Percentiles rank a stretch among this genome's conserved stretches.
Evolutionary conservation across 1,284 basidiomycete species (phyloP).

Genomic region (Papiliotrema flavescens): DNA sequence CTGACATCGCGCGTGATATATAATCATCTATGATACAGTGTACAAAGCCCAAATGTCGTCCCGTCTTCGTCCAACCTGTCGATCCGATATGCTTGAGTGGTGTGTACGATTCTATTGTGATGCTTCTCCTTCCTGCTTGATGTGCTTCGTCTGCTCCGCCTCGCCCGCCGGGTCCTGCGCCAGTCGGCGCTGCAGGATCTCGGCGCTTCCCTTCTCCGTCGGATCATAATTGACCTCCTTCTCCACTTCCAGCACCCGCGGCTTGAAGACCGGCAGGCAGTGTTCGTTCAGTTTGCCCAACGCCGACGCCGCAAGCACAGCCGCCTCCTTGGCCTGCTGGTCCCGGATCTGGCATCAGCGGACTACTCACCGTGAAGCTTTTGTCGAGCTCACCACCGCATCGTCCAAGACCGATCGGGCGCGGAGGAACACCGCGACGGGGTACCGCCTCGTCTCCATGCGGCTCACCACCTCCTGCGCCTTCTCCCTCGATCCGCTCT

Average conservation of each 20-base stretch:
- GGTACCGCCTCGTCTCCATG: conserved; percentile 59
- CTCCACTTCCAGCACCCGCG: too few species aligned
- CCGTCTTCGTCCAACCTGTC: too few species aligned
- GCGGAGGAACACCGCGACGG: conserved; percentile 41
- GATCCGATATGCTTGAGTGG: background rate
- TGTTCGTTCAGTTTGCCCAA: too few species aligned
- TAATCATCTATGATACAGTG: too few species aligned
- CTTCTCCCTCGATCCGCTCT: conserved; percentile 65
- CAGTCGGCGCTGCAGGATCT: too few species aligned
- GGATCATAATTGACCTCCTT: too few species aligned
- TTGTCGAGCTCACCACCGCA: conserved; percentile 3
- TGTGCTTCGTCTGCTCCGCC: background rate
- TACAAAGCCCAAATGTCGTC: too few species aligned
- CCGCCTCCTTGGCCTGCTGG: too few species aligned
- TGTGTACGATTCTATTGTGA: background rate
- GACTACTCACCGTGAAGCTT: background rate
- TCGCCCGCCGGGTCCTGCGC: background rate
- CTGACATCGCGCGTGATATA: too few species aligned
- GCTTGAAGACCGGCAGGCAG: too few species aligned
- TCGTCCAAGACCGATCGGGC: conserved; percentile 34
- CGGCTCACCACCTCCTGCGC: conserved; percentile 71
- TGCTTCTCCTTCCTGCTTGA: background rate
- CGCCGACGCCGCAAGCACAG: too few species aligned
- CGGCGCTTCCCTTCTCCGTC: too few species aligned
- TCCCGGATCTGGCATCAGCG: background rate